A percentile compares a stretch with the other conserved stretches of the same genome.
phyloP scores from a whole-genome alignment of 2,329 filamentous ascomycete species.

The Sphaceloma murrayae region DNA sequence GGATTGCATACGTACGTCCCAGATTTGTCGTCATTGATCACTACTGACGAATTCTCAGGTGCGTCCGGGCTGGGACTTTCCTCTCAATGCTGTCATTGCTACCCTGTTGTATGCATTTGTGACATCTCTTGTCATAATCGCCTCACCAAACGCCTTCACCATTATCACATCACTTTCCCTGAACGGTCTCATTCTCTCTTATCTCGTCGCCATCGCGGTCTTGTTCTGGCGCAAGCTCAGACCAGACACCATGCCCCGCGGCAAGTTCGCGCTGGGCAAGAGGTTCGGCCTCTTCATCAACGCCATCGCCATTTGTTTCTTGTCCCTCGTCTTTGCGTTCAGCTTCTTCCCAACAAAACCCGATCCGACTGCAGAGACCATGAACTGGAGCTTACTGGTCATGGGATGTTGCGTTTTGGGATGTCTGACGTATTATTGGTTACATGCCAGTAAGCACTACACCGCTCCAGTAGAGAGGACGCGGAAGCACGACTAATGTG shows the following conservation, averaged over 20 bases:
- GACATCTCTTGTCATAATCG: slow-evolving; percentile 29
- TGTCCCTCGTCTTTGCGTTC: slow-evolving; percentile 41
- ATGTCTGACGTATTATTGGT: slow-evolving; percentile 10
- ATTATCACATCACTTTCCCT: slow-evolving; percentile 34
- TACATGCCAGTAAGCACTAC: slow-evolving; percentile 6
- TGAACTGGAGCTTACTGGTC: slow-evolving; percentile 14
- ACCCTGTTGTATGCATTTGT: slow-evolving; percentile 23
- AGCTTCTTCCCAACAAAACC: slow-evolving; percentile 35
- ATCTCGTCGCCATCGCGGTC: slow-evolving; percentile 32
- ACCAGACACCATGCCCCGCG: background rate
- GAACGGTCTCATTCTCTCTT: slow-evolving; percentile 33
- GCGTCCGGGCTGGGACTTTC: slow-evolving; percentile 20
- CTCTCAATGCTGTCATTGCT: slow-evolving; percentile 24
- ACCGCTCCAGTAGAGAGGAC: slow-evolving; percentile 13
- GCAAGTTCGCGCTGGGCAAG: slow-evolving; percentile 23
- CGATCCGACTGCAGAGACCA: slow-evolving; percentile 5
- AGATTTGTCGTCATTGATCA: background rate
- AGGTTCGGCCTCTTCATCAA: slow-evolving; percentile 33
- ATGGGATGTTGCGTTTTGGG: slow-evolving; percentile 4
- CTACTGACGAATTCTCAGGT: background rate
- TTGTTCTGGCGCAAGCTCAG: slow-evolving; percentile 22
- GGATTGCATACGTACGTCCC: slow-evolving; percentile 22
- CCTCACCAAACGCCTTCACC: slow-evolving; percentile 34
- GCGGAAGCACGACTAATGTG: slow-evolving; percentile 15
- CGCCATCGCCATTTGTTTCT: slow-evolving; percentile 30